These are phyloP conservation scores for Russula earlei DNA, from an alignment of 768 basidiomycete genomes.

Conservation along the genomic window DNA sequence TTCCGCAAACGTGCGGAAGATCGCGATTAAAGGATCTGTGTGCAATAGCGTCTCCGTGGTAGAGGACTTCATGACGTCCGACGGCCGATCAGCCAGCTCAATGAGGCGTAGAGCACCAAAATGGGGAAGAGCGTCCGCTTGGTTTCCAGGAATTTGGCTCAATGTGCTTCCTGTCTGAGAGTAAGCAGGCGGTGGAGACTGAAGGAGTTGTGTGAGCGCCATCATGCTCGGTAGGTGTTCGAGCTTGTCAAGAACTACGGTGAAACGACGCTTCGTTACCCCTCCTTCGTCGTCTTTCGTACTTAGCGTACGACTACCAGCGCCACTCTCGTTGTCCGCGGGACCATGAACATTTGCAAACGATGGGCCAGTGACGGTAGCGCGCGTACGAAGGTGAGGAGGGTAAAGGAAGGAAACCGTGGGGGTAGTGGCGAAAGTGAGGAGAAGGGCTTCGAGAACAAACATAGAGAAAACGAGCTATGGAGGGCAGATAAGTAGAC, in stretches of 20 bases:
- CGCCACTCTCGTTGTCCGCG: slow-evolving; percentile 3
- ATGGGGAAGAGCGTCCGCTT: neutral
- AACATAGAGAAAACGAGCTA: slow-evolving; percentile 88
- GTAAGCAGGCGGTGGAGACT: slow-evolving; percentile 27
- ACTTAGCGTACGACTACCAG: neutral
- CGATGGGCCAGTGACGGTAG: slow-evolving; percentile 36
- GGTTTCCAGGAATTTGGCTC: neutral
- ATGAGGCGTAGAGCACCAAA: slow-evolving; percentile 66
- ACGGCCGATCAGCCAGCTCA: slow-evolving; percentile 63
- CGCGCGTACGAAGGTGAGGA: slow-evolving; percentile 44
- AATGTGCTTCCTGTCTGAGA: neutral
- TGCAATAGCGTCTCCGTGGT: slow-evolving; percentile 56
- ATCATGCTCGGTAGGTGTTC: slow-evolving; percentile 87
- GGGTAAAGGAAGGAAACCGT: slow-evolving; percentile 62
- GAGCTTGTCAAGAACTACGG: slow-evolving; percentile 80
- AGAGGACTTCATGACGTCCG: slow-evolving; percentile 57
- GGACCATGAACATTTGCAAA: slow-evolving; percentile 34
- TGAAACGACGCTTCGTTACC: slow-evolving; percentile 53
- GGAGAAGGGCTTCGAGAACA: slow-evolving; percentile 69
- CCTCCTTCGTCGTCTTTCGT: slow-evolving; percentile 7
- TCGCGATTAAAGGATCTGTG: slow-evolving; percentile 61
- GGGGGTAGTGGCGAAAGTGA: slow-evolving; percentile 85
- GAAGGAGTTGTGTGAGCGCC: slow-evolving; percentile 79
- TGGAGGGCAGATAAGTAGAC: neutral
- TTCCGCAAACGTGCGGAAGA: slow-evolving; percentile 70